Base-by-base conservation (phyloP, 371 early-diverging fungal species). In the Choanephora cucurbitarum region DNA sequence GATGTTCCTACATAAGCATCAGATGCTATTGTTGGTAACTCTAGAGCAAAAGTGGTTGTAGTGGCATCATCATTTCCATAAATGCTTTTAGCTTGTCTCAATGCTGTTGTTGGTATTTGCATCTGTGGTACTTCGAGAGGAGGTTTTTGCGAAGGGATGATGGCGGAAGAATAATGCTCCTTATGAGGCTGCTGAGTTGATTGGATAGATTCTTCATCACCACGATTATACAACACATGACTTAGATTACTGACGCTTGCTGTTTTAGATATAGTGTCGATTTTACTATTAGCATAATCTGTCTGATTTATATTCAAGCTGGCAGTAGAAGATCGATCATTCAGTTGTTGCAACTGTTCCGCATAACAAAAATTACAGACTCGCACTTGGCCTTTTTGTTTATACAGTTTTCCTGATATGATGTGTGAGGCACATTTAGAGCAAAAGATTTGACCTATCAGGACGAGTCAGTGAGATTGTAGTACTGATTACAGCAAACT, bases 311-410 rank as follows among this genome's bases (percentile, higher is more conserved):
- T 21, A 15, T 41, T 39, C 9, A 15, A 15, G 21, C 9, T 49
- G n/a, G 15, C 1, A 41, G 7, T 5, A 18, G 52, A 5, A 31
- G 18, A 23, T 13, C 14, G 28, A 10, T 66, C 54, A 56, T 67
- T n/a, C 66, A 64, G 33, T 75, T 69, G 56, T 64, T 67, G 60
- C 72, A 64, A 56, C n/a, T 73, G 69, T 13, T 77, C 72, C n/a
- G 67, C 37, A 75, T 64, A 76, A 66, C 94, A 93, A 62, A 87
- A 91, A 51, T 90, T 80, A 67, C 94, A 93, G 0, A 91, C 89
- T 13, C 94, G 81, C 9, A 91, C 82, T 18, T 84, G 78, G 6
- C 90, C 91, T 11, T 84, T 79, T 52, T 87, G 84, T 17, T 87
- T 86, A 52, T 86, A 88, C 18, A 79, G 67, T 41, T 81, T 84